phyloP scores from a whole-genome alignment of 75 land plant species.

The Cunninghamia lanceolata region DNA sequence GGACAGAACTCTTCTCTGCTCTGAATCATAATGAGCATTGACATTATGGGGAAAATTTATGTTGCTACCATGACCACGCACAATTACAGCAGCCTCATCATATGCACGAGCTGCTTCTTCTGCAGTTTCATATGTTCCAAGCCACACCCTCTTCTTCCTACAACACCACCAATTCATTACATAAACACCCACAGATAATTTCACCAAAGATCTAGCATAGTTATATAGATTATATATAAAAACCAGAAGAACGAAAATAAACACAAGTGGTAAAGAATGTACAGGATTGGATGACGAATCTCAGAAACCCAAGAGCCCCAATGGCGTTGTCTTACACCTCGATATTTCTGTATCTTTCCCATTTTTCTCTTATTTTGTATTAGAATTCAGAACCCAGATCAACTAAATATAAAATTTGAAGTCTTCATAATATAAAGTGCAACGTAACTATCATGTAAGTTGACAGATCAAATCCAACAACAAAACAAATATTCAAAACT shows the following conservation, averaged over 20 bases:
- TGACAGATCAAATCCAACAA: too few species aligned
- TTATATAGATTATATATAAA: too few species aligned
- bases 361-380: background rate
- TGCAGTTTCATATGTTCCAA: constrained; percentile 5
- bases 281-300: constrained; percentile 59
- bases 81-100: background rate
- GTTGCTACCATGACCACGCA: background rate
- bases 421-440: too few species aligned
- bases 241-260: background rate
- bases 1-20: background rate
- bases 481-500: too few species aligned
- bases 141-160: constrained; percentile 8
- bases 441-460: too few species aligned
- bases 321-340: constrained; percentile 62
- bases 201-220: too few species aligned
- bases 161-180: background rate
- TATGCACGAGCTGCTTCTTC: constrained; percentile 14
- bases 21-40: background rate
- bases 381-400: background rate
- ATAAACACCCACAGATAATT: too few species aligned
- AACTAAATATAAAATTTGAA: background rate
- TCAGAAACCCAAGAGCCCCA: constrained; percentile 83
- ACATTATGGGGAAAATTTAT: background rate
- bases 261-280: background rate
- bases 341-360: constrained; percentile 34